Evolutionary conservation across 2,329 filamentous ascomycete species (phyloP).

Genomic region (Monilinia fructigena): DNA sequence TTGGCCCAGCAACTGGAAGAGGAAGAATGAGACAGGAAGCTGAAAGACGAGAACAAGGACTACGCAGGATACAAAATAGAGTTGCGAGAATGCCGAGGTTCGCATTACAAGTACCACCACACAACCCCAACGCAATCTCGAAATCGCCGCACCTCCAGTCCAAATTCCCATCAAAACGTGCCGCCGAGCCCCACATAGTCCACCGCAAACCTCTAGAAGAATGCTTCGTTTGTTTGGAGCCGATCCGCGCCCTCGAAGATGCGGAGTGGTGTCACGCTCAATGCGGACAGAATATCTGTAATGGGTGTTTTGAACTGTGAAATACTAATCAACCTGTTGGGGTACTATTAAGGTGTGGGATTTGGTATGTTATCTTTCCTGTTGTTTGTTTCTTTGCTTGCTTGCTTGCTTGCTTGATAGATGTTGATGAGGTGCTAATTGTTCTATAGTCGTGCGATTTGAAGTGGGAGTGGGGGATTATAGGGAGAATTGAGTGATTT

Average conservation of each 20-base stretch:
- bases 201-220: neutral
- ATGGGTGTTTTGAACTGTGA: neutral
- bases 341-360: neutral
- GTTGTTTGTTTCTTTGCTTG: no score
- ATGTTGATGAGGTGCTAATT: neutral
- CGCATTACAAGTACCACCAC: neutral
- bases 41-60: neutral
- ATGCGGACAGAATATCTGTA: slow-evolving; percentile 11
- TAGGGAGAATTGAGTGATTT: neutral
- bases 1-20: neutral
- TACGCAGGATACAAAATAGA: no score
- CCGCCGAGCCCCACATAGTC: neutral
- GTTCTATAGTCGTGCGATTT: neutral
- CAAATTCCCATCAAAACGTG: no score
- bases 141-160: neutral
- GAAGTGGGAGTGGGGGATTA: neutral
- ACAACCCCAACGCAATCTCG: neutral
- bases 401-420: neutral
- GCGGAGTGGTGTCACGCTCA: slow-evolving; percentile 1
- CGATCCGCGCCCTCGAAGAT: neutral
- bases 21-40: neutral
- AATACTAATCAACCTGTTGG: neutral
- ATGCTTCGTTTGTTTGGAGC: slow-evolving; percentile 6
- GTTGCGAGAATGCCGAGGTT: no score
- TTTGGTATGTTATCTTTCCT: neutral